Conservation (phyloP, 139 green algal species). For the Micromonas commoda region DNA sequence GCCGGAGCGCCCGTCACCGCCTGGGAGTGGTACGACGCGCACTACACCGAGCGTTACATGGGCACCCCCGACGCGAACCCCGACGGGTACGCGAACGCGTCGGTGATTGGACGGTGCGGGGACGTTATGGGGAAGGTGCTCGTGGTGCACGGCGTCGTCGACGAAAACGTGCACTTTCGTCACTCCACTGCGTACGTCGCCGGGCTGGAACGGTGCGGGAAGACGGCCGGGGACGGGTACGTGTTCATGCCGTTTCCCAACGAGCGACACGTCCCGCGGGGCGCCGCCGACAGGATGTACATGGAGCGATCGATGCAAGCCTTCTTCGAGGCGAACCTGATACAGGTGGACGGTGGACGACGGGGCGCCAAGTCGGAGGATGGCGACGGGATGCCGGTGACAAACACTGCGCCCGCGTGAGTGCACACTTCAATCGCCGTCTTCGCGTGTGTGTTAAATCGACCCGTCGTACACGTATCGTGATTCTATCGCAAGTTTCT, state of each 20-base stretch:
- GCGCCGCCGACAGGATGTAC: slow-evolving; percentile 38
- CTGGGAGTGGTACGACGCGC: slow-evolving; percentile 49
- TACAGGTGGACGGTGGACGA: too few species aligned
- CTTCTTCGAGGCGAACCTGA: too few species aligned
- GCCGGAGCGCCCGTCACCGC: slow-evolving; percentile 44
- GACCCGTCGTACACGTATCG: too few species aligned
- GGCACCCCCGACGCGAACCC: slow-evolving; percentile 32
- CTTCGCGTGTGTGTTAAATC: too few species aligned
- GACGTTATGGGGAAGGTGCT: slow-evolving; percentile 25
- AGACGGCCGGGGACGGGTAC: slow-evolving; percentile 27
- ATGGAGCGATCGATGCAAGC: too few species aligned
- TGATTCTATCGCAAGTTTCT: too few species aligned
- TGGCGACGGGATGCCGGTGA: too few species aligned
- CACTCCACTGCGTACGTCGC: slow-evolving; percentile 40
- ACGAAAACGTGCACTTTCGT: slow-evolving; percentile 49
- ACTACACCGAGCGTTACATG: slow-evolving; percentile 54
- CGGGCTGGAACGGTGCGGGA: slow-evolving; percentile 28
- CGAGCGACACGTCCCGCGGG: slow-evolving; percentile 46
- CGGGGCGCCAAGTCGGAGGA: too few species aligned
- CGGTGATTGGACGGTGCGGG: slow-evolving; percentile 5
- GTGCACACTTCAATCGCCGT: too few species aligned
- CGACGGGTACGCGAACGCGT: slow-evolving; percentile 35
- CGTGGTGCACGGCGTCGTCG: slow-evolving; percentile 47
- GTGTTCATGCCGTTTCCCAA: slow-evolving; percentile 44
- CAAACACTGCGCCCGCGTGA: too few species aligned